phyloP scores from a whole-genome alignment of 371 early-diverging fungal species.

The Syncephalastrum racemosum region DNA sequence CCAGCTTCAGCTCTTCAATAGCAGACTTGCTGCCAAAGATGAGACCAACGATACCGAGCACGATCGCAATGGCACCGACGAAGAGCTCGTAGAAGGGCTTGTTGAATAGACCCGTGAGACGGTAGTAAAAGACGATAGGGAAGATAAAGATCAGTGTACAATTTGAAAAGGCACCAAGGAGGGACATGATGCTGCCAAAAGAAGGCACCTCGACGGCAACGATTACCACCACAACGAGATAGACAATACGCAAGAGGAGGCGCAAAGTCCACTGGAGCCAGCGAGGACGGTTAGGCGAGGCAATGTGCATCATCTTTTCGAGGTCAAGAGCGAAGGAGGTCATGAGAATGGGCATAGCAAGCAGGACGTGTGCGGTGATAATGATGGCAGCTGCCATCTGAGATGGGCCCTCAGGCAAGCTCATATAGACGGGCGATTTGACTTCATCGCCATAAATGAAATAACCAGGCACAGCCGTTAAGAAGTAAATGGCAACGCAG shows the following conservation, averaged over 20 bases:
- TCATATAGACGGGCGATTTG: slow-evolving; percentile 73
- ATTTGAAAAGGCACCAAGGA: slow-evolving; percentile 70
- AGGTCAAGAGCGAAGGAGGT: slow-evolving; percentile 79
- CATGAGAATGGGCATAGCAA: slow-evolving; percentile 81
- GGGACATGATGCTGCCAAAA: slow-evolving; percentile 73
- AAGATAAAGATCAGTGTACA: slow-evolving; percentile 67
- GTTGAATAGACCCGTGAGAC: slow-evolving; percentile 54
- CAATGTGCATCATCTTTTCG: slow-evolving; percentile 52
- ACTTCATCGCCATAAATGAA: slow-evolving; percentile 73
- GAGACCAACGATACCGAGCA: slow-evolving; percentile 61
- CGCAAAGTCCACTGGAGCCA: slow-evolving; percentile 43
- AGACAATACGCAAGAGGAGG: slow-evolving; percentile 38
- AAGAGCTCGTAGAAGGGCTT: slow-evolving; percentile 37
- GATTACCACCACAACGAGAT: slow-evolving; percentile 42
- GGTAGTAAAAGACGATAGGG: slow-evolving; percentile 66
- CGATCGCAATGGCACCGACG: slow-evolving; percentile 49
- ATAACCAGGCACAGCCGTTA: slow-evolving; percentile 79
- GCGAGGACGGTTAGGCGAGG: slow-evolving; percentile 27
- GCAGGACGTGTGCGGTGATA: slow-evolving; percentile 78
- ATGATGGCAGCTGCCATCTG: slow-evolving; percentile 70
- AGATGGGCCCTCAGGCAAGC: slow-evolving; percentile 61
- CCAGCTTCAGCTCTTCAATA: slow-evolving; percentile 46
- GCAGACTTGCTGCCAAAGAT: slow-evolving; percentile 64
- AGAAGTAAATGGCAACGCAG: slow-evolving; percentile 72
- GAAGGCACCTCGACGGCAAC: slow-evolving; percentile 66